Evolutionary conservation across 352 stramenopile species (phyloP), one percentile per base, ranked within the genome.

Genomic region (Pythium oligandrum): DNA sequence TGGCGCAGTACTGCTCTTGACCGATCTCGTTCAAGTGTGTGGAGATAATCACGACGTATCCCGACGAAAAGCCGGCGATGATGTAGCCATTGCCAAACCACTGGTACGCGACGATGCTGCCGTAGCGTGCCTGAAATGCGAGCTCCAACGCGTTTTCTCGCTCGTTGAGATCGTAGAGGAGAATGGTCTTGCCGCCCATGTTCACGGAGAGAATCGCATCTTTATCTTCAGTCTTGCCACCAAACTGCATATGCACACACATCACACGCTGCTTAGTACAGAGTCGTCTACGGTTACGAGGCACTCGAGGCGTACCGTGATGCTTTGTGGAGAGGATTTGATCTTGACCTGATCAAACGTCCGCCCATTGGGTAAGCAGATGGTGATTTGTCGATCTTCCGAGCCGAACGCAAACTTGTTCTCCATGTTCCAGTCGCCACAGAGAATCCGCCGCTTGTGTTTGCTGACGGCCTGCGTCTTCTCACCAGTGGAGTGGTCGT

Each of bases 61-160:
- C 91, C 5, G 76, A 88, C 12, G 80, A 92, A 60, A 98, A 98
- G 3, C 88, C 92, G 1, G 93, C 77, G 43, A 97, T 81, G 54
- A 97, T 82, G 61, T 93, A 93, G 11, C 81, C 79, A 45, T 96
- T 90, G 34, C 83, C 86, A 57, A 97, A 96, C 87, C 86, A 97
- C 52, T 86, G 58, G 57, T 97, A 95, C 47, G 73, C 64, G 43
- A 97, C 77, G 55, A 98, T 90, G 59, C 71, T 90, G 38, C 87
- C 91, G 59, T 97, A 97, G 54, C 82, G 75, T 32, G 75, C 63
- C 54, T 96, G 82, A 64, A 98, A 98, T 12, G 86, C 86, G 10
- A 98, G 71, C 68, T 97, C 89, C 26, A 96, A 57, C 3, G 88
- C 88, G 46, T 96, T 95, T 61, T 96, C 88, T 31, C 82, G 72